Evolutionary conservation across 441 rosid species (phyloP), one percentile per base, ranked within the genome.

Genomic region (Euphorbia celastroides): DNA sequence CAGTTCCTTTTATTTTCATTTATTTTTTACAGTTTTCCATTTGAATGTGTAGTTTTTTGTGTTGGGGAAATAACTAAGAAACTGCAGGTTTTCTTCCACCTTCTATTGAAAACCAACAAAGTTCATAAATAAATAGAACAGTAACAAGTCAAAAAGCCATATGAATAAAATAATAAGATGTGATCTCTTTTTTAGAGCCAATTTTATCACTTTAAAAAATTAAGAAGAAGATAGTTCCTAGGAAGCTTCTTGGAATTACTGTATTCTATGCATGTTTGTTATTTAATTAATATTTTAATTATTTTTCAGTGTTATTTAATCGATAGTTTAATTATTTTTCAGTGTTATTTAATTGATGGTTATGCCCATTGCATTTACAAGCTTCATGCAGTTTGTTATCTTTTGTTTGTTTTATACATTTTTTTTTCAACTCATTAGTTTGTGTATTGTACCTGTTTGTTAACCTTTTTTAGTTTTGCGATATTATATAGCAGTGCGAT

Each of bases 51-150:
- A 5, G 14, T 44, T 52, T 59, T 66, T 72, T 66, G 17, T 58
- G n/a, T 25, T 4, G 58, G 28, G 60, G 83, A 74, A 75, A 69
- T 70, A 73, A 57, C 83, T 76, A 34, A 70, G 78, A 79, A 82
- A 60, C 72, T 30, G 11, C 67, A 61, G 70, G 34, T 73, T 26
- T 44, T 30, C 28, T 31, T 65, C 65, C 51, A 48, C 58, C 12
- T 65, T 70, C n/a, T 51, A 58, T 44, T 7, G 6, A 69, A 46
- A 16, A 51, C 4, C 2, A 42, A 42, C 5, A 34, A 34, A n/a
- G n/a, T n/a, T n/a, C 38, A 34, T 11, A 42, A 7, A 42, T 13
- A 42, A 42, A 42, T 11, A 11, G 12, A 2, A 7, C 8, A 42
- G 48, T 42, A 7, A 7, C 5, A 14, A 42, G 48, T 42, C 48